A percentile compares a stretch with the other conserved stretches of the same genome.
These are phyloP conservation scores for Tympanopsis confertula DNA, from an alignment of 2,329 filamentous ascomycete species.

Conservation along the genomic window DNA sequence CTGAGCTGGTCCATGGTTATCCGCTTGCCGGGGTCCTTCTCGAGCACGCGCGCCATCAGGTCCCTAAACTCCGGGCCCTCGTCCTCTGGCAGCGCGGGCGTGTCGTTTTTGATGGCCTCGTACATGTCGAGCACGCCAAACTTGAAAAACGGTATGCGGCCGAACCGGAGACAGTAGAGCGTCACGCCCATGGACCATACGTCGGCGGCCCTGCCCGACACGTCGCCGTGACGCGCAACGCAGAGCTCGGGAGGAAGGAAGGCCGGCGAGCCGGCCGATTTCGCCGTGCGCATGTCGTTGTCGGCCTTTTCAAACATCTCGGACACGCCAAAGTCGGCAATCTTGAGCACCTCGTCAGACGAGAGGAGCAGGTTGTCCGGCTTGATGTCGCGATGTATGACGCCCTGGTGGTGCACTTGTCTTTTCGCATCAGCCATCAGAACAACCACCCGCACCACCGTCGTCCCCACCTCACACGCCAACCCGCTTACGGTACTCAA, in stretches of 20 bases:
- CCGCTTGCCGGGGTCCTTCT: slow-evolving; percentile 74
- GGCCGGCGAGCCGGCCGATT: slow-evolving; percentile 86
- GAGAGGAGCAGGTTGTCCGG: slow-evolving; percentile 91
- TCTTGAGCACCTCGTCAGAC: slow-evolving; percentile 83
- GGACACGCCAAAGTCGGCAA: slow-evolving; percentile 97
- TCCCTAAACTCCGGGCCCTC: slow-evolving; percentile 61
- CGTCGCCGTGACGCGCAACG: slow-evolving; percentile 70
- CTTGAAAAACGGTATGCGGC: slow-evolving; percentile 74
- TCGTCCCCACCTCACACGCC: not conserved
- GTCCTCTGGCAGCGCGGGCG: slow-evolving; percentile 49
- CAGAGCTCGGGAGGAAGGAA: slow-evolving; percentile 92
- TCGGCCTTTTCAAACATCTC: slow-evolving; percentile 88
- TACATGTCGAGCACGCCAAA: slow-evolving; percentile 75
- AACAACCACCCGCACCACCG: too few species aligned
- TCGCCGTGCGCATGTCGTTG: slow-evolving; percentile 77
- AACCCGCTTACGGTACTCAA: slow-evolving; percentile 69
- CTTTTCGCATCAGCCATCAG: too few species aligned
- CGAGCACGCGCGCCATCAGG: slow-evolving; percentile 60
- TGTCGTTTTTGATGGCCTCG: slow-evolving; percentile 69
- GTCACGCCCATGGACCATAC: slow-evolving; percentile 99
- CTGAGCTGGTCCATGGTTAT: slow-evolving; percentile 75
- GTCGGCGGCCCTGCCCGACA: slow-evolving; percentile 81
- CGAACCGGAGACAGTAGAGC: slow-evolving; percentile 83
- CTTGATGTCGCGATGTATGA: slow-evolving; percentile 95
- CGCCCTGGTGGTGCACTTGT: slow-evolving; percentile 78